Conservation (phyloP, 805 yeast species). For the Ogataea nonfermentans region DNA sequence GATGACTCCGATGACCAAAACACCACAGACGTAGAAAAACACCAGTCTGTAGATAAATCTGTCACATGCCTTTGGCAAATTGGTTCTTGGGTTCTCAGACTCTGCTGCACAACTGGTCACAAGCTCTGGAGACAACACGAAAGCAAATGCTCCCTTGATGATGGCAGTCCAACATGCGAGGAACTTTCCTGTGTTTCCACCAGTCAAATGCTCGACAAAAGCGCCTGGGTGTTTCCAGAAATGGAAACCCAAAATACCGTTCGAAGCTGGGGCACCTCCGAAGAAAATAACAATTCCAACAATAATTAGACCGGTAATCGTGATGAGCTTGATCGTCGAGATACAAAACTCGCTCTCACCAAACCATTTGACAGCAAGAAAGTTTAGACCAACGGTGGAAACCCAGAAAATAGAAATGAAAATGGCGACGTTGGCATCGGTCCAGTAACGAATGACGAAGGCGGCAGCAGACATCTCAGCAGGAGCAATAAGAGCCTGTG, state of each 20-base stretch:
- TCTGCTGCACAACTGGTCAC: slow-evolving; percentile 34
- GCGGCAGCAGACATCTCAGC: slow-evolving; percentile 68
- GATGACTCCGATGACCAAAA: slow-evolving; percentile 48
- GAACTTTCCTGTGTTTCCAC: slow-evolving; percentile 60
- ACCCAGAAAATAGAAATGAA: slow-evolving; percentile 56
- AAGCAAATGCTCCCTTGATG: slow-evolving; percentile 64
- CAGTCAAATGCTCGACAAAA: slow-evolving; percentile 48
- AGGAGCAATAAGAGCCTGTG: slow-evolving; percentile 52
- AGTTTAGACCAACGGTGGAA: slow-evolving; percentile 45
- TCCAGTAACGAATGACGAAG: slow-evolving; percentile 61
- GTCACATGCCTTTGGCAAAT: slow-evolving; percentile 34
- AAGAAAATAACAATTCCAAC: slow-evolving; percentile 56
- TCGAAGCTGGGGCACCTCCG: slow-evolving; percentile 60
- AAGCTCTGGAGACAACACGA: slow-evolving; percentile 42
- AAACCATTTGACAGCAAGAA: slow-evolving; percentile 49
- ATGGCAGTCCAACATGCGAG: slow-evolving; percentile 62
- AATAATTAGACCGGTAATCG: slow-evolving; percentile 61
- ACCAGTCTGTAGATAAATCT: slow-evolving; percentile 33
- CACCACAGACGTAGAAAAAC: slow-evolving; percentile 33
- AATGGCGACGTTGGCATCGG: slow-evolving; percentile 55
- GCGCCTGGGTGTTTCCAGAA: slow-evolving; percentile 40
- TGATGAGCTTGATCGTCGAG: slow-evolving; percentile 59
- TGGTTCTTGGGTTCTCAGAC: slow-evolving; percentile 32
- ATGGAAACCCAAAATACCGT: slow-evolving; percentile 45
- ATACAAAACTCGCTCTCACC: slow-evolving; percentile 66